Evolutionary conservation across 192 early-diverging fungal species (phyloP), one percentile per base, ranked within the genome.

Genomic region (Backusella australiensis): DNA sequence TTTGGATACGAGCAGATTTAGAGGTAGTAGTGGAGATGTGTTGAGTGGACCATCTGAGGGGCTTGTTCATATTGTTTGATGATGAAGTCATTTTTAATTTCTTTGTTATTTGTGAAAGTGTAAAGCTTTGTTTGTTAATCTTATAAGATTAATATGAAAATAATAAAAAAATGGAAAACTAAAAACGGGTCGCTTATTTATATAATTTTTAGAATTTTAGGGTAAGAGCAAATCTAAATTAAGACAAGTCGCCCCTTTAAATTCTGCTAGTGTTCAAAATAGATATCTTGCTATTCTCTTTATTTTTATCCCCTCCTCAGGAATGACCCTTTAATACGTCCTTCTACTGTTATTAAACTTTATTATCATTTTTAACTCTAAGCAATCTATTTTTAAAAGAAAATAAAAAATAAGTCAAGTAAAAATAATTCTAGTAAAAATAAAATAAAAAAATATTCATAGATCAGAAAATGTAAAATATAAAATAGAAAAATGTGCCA

Each of bases 41-140:
- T 17, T 72, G 70, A 32, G 39, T 72, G 19, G 70, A 39, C 70
- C 70, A 72, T 72, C 44, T 72, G 14, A 72, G 39, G 35, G 70
- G 67, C n/a, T 38, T 68, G 17, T 68, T 68, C 56, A 63, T 26
- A 23, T 63, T 63, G 11, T 63, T 63, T 29, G 42, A 44, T 29
- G 56, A 63, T 63, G 56, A 63, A 63, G 56, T 63, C 56, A 63
- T 63, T 63, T 29, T 63, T 63, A 63, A 63, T 49, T 49, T n/a
- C 23, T 63, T 29, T 17, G 21, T 53, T 53, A 21, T 6, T 21
- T 63, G 56, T 26, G 11, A 8, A 63, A 63, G 23, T 63, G 56
- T 63, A 12, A 49, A 63, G 53, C 19, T 56, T 53, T 44, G 42
- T 11, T 63, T 26, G 21, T 63, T 63, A 63, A 63, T 63, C 21